Conservation (phyloP, 257 asterid species). For the Craterostigma plantagineum region DNA sequence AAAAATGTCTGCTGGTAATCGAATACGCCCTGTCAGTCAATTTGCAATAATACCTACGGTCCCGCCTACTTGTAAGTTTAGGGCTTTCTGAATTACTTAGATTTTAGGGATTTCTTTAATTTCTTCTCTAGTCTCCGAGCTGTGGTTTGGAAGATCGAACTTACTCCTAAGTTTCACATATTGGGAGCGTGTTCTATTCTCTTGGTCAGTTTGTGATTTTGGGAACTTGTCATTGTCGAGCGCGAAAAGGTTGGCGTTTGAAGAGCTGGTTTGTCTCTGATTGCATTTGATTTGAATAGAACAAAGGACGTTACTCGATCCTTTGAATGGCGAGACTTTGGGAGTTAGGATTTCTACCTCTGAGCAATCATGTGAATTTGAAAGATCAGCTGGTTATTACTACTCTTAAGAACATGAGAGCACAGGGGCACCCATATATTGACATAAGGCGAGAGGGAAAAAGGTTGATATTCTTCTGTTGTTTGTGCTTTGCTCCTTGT, state of each 20-base stretch:
- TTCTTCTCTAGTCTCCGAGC: constrained; percentile 11
- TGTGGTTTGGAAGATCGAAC: constrained; percentile 6
- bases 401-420: constrained; percentile 49
- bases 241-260: background rate
- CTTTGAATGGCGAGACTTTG: constrained; percentile 21
- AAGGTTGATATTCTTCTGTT: constrained; percentile 65
- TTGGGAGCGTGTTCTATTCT: background rate
- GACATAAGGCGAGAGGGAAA: constrained; percentile 88
- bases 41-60: constrained; percentile 30
- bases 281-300: constrained; percentile 9
- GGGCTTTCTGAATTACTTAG: constrained; percentile 26
- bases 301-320: no score
- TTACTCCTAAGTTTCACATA: background rate
- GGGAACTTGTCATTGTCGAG: background rate
- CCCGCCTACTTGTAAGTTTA: constrained; percentile 57
- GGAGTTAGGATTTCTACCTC: constrained; percentile 32
- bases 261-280: constrained; percentile 7
- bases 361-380: constrained; percentile 28
- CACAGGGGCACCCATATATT: constrained; percentile 68
- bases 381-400: constrained; percentile 54
- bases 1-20: constrained; percentile 39
- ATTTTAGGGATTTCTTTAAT: constrained; percentile 12
- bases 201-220: background rate
- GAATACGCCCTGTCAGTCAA: constrained; percentile 40
- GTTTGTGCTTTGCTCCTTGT: constrained; percentile 68